Percentiles rank a stretch among this genome's conserved stretches.
Conservation (phyloP, 1,284 basidiomycete genomes). For the Mycena citricolor region DNA sequence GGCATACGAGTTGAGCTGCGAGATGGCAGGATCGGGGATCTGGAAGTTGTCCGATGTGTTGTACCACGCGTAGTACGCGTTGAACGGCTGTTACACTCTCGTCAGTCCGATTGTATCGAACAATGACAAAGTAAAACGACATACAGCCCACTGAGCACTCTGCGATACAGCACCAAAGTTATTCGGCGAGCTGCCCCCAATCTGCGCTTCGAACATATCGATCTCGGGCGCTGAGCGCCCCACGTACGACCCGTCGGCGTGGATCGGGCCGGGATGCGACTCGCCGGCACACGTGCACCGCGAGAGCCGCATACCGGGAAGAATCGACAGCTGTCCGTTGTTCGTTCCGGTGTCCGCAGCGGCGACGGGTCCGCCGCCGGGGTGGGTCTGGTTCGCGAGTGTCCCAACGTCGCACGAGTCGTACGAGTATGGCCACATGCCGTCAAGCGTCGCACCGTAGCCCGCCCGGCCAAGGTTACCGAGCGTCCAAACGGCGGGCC, state of each 20-base stretch:
- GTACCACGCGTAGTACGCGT: constrained; percentile 42
- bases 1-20: constrained; percentile 51
- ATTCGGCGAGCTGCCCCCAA: constrained; percentile 6
- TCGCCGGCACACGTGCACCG: constrained; percentile 64
- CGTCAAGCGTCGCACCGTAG: constrained; percentile 7
- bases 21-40: constrained; percentile 47
- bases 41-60: constrained; percentile 46
- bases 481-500: constrained; percentile 64
- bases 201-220: constrained; percentile 45
- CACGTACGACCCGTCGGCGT: constrained; percentile 44
- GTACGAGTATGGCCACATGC: constrained; percentile 72
- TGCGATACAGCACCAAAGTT: constrained; percentile 60
- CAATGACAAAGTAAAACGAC: constrained; percentile 26
- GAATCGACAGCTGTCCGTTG: constrained; percentile 44
- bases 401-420: constrained; percentile 75
- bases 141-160: constrained; percentile 69
- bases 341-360: constrained; percentile 48
- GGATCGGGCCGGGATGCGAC: constrained; percentile 67
- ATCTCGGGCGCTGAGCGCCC: constrained; percentile 75
- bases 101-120: constrained; percentile 2
- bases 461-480: constrained; percentile 73
- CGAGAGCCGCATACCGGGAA: constrained; percentile 56
- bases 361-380: constrained; percentile 37
- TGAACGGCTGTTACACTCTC: constrained; percentile 36
- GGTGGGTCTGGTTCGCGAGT: constrained; percentile 51